Conservation (phyloP, 371 early-diverging fungal genomes). For the Coemansia sp. region DNA sequence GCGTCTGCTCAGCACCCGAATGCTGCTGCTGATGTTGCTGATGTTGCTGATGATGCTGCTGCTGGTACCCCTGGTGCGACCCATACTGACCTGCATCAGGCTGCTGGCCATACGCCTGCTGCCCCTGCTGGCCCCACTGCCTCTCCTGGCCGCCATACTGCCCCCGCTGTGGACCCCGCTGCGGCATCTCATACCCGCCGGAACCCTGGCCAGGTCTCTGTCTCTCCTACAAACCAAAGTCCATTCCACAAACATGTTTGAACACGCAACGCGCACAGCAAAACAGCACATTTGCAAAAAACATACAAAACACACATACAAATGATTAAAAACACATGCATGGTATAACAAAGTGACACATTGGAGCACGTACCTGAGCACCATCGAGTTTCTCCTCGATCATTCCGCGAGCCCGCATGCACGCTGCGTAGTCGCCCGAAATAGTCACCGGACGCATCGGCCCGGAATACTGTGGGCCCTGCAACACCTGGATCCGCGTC, state of each 20-base stretch:
- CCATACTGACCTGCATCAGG: conserved; percentile 15
- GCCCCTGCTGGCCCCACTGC: conserved; percentile 1
- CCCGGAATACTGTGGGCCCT: conserved; percentile 45
- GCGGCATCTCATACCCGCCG: conserved; percentile 13
- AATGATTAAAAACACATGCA: background rate
- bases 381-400: conserved; percentile 47
- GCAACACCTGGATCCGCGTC: conserved; percentile 76
- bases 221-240: background rate
- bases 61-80: conserved; percentile 15
- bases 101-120: conserved; percentile 23
- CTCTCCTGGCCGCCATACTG: background rate
- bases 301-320: background rate
- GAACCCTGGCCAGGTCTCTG: background rate
- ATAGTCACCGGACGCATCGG: conserved; percentile 43
- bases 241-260: background rate
- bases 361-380: conserved; percentile 27
- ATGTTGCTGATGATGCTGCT: conserved; percentile 5
- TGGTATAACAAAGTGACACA: background rate
- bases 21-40: conserved; percentile 14
- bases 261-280: background rate
- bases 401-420: conserved; percentile 44
- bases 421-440: conserved; percentile 35
- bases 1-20: conserved; percentile 13
- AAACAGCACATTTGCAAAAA: background rate
- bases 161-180: background rate